Evolutionary conservation across 1,284 basidiomycete species (phyloP).

Genomic region (Rhodofomes roseus): DNA sequence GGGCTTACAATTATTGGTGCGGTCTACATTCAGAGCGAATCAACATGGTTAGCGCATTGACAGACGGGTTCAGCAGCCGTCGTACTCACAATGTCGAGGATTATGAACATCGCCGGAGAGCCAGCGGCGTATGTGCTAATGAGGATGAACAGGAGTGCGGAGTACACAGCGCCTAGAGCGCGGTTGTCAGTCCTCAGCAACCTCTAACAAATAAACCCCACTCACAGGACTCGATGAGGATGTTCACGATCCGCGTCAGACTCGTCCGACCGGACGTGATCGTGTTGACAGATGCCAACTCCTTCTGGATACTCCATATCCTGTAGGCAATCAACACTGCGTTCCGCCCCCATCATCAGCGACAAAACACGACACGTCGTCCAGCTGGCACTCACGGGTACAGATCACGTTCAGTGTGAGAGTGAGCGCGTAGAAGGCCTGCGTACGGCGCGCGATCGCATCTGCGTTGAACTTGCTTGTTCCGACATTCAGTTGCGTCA

Average conservation of each 20-base stretch:
- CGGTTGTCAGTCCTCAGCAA: too few relatives aligned
- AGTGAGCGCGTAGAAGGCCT: not conserved
- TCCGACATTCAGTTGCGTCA: too few relatives aligned
- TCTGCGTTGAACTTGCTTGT: not conserved
- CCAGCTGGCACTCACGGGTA: too few relatives aligned
- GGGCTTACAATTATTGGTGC: not conserved
- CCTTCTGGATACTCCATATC: not conserved
- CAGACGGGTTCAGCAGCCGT: not conserved
- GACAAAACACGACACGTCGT: too few relatives aligned
- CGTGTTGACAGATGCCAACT: too few relatives aligned
- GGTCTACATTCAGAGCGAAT: not conserved
- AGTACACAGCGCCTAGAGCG: not conserved
- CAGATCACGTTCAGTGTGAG: not conserved
- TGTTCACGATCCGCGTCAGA: too few relatives aligned
- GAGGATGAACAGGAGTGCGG: not conserved
- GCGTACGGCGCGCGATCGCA: not conserved
- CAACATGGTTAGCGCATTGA: not conserved
- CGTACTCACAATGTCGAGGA: not conserved
- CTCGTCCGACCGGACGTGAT: too few relatives aligned
- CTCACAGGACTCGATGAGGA: too few relatives aligned
- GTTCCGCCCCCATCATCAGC: not conserved
- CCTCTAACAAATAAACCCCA: too few relatives aligned
- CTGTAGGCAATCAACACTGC: not conserved
- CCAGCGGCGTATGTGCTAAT: not conserved
- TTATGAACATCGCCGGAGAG: conserved; percentile 1